These are phyloP conservation scores for Colletotrichum agaves DNA, from an alignment of 2,329 filamentous ascomycete species.

Conservation along the genomic window DNA sequence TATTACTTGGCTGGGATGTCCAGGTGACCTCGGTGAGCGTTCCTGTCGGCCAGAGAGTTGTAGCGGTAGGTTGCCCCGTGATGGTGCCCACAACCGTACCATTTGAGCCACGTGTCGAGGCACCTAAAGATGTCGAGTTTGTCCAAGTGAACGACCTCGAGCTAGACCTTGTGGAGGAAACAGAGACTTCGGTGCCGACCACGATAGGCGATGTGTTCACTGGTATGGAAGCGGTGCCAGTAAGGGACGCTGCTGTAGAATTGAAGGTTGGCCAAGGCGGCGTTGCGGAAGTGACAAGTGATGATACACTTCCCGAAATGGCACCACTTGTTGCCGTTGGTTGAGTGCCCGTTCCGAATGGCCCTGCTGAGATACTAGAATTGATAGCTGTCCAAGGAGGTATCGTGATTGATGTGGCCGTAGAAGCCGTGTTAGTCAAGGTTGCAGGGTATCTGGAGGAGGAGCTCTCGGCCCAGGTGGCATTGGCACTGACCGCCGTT, in stretches of 20 bases:
- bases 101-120: background rate
- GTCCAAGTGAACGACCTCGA: constrained; percentile 13
- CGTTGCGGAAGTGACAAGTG: background rate
- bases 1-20: background rate
- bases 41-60: background rate
- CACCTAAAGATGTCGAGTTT: background rate
- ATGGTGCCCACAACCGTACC: background rate
- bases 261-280: constrained; percentile 18
- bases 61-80: background rate
- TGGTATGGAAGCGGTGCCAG: constrained; percentile 22
- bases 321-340: background rate
- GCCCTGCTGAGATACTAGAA: background rate
- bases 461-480: background rate
- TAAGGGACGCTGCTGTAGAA: constrained; percentile 10
- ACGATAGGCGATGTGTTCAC: background rate
- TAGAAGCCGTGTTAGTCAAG: background rate
- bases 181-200: background rate
- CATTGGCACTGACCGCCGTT: background rate
- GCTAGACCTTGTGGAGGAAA: background rate
- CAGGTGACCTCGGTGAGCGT: background rate
- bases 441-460: background rate
- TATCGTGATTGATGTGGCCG: background rate
- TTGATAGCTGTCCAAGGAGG: constrained; percentile 11
- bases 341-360: background rate
- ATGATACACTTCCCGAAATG: background rate